Evolutionary conservation across 495 filamentous ascomycete species (phyloP).

Genomic region (Aspergillus conjunctus): DNA sequence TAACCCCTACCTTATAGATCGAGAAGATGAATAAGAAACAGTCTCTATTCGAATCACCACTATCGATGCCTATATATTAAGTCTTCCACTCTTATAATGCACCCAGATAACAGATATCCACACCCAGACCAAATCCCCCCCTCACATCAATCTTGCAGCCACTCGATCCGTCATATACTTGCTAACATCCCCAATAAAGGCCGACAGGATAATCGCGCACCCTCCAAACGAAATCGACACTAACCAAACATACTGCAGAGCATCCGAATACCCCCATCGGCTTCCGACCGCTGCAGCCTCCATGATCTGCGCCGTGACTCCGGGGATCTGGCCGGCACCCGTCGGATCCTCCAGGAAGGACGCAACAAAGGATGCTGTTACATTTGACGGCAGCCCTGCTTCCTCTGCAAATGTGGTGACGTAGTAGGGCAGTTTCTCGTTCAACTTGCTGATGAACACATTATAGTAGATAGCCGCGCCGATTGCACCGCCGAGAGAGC

Average conservation of each 20-base stretch:
- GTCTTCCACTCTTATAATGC: too few relatives aligned
- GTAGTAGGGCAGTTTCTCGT: not conserved
- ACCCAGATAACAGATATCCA: too few relatives aligned
- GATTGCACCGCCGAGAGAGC: not conserved
- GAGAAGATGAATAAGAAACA: too few relatives aligned
- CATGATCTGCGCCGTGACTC: not conserved
- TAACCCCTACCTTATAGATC: too few relatives aligned
- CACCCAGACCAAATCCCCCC: too few relatives aligned
- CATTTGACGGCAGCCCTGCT: not conserved
- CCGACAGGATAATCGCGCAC: not conserved
- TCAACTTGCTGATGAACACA: not conserved
- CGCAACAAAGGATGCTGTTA: not conserved
- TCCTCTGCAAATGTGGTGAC: not conserved
- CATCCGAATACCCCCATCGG: not conserved
- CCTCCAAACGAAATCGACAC: not conserved
- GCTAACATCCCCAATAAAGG: constrained; percentile 1
- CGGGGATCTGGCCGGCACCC: not conserved
- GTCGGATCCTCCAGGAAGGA: not conserved
- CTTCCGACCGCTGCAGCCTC: not conserved
- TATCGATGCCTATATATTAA: too few relatives aligned
- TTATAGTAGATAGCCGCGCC: not conserved
- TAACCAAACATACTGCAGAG: not conserved
- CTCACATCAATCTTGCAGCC: not conserved
- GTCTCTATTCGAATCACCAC: too few relatives aligned
- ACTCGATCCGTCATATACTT: constrained; percentile 3